Base-by-base conservation (phyloP, 106 monocot genomes). In the Gastrodia elata region DNA sequence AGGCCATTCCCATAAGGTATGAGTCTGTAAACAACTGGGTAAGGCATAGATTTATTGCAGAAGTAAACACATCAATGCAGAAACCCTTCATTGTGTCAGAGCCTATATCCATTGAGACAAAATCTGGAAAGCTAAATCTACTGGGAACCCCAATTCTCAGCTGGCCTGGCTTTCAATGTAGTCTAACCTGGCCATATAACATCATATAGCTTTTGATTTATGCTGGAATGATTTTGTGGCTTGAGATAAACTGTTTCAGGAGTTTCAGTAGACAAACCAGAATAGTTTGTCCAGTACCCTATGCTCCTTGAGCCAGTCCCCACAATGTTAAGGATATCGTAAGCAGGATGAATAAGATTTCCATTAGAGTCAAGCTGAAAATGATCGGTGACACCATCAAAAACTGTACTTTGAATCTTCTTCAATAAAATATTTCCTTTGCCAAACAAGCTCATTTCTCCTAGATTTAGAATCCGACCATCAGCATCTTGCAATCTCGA, bases 231-330 rank as follows among this genome's bases (percentile, higher is more conserved):
- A 43, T 90, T 87, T 33, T 44, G 70, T 14, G 81, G 78, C 33
- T 82, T 81, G 32, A 20, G 39, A 35, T 89, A 83, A 16, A 83
- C 52, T 59, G 33, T 76, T 83, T 91, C 90, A 13, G 90, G 94
- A 65, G 85, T 20, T 72, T 77, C 71, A 55, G 85, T 78, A 1
- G 93, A 87, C 4, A 93, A 76, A 20, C 85, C 80, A 15, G 85
- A 85, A 32, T 85, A 78, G 68, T 88, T 91, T 1, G 90, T 84
- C 94, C 94, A 94, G 42, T 82, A 94, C 0, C 94, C 94, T 4
- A 94, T 82, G 42, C 68, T 72, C 39, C 77, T 81, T 3, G 74
- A 65, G 0, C 82, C 81, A 34, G 85, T 77, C n/a, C 78, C 84
- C 14, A 37, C 80, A 49, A 90, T 81, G 55, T 94, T 94, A 40